Conservation (phyloP, 768 basidiomycete genomes). For the Russula foetens region DNA sequence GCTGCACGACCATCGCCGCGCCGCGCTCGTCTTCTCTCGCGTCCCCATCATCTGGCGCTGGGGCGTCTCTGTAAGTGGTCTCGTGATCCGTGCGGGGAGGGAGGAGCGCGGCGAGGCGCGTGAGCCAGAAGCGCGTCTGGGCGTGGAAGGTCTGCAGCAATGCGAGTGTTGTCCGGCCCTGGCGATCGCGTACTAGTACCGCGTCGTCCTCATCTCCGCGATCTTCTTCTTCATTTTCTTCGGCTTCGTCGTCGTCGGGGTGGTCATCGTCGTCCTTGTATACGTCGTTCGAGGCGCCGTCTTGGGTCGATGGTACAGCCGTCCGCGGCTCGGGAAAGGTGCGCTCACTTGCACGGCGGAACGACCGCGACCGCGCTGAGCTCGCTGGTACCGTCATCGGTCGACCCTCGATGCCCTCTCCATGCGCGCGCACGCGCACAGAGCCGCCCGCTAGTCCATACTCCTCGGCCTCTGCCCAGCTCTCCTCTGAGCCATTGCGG, state of each 20-base stretch:
- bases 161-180: conserved; percentile 40
- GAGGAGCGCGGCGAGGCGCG: conserved; percentile 28
- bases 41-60: neutral
- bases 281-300: neutral
- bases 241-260: conserved; percentile 7
- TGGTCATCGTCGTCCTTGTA: neutral
- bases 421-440: conserved; percentile 46
- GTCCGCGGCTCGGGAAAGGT: conserved; percentile 22
- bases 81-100: neutral
- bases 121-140: conserved; percentile 50
- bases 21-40: too few species aligned
- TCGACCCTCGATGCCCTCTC: conserved; percentile 66
- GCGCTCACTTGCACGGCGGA: conserved; percentile 13
- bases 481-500: conserved; percentile 37
- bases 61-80: too few species aligned
- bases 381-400: neutral
- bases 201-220: conserved; percentile 48
- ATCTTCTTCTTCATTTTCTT: conserved; percentile 23
- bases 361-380: conserved; percentile 11
- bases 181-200: conserved; percentile 30
- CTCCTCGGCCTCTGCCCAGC: conserved; percentile 57
- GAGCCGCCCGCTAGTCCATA: conserved; percentile 20
- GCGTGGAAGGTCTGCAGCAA: conserved; percentile 55
- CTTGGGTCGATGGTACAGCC: conserved; percentile 11
- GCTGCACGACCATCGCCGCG: conserved; percentile 17